Base-by-base conservation (phyloP, 176 grass and related monocot species). In the Oryza meridionalis region DNA sequence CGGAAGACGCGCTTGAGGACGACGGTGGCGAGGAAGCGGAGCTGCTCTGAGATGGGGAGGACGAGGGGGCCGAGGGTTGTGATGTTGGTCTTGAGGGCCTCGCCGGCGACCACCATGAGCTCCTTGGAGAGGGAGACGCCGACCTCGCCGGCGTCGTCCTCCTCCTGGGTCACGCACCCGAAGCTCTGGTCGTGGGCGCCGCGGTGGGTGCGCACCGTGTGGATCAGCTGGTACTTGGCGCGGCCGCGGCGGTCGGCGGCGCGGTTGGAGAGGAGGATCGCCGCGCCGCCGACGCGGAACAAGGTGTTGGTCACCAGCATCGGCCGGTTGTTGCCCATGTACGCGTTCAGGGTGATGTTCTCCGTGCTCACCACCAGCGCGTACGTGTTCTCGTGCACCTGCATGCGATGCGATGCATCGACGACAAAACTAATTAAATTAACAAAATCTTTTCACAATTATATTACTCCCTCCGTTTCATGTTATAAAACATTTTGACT, bases 301-400 rank as follows among this genome's bases (percentile, higher is more conserved):
- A 97, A 79, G 11, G 89, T 93, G 84, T 97, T 97, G 17, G 90
- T 93, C 24, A 97, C 95, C 10, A 97, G 90, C 95, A 97, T 97
- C 0, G 95, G 84, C 0, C 95, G 95, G 86, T 94, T 93, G 86
- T 93, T 97, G 33, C 95, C 95, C 84, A 97, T 85, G 90, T 97
- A 97, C 1, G 86, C 92, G 65, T 97, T 97, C 0, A 97, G 92
- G 11, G 95, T 97, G 37, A 97, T 94, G 84, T 97, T 97, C 88
- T 97, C 95, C 2, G 92, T 97, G 90, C 95, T 97, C 73, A 94
- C 86, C 84, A 97, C 95, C 43, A 97, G 65, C 42, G 92, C 95
- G 73, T 90, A 94, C 61, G 84, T 94, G 73, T 94, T 85, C 0
- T 46, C 88, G 73, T 93, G 95, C 58, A 97, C 95, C 95, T 94